Evolutionary conservation across 163 green algal species (phyloP), one percentile per base, ranked within the genome.

Genomic region (Coccomyxa subellipsoidea): DNA sequence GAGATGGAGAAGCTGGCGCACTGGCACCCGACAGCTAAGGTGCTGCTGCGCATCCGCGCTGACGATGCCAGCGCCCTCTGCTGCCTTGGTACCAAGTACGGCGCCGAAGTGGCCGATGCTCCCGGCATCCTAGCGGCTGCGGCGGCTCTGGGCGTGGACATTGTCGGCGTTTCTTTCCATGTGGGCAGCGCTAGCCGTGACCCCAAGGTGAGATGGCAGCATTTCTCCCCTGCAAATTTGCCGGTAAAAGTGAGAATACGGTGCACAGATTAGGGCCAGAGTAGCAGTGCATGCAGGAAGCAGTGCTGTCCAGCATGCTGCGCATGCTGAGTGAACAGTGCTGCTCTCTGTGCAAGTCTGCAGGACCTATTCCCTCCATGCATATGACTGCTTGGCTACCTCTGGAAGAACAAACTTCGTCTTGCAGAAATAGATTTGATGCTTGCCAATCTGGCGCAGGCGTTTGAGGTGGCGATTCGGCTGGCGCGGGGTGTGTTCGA

Each of bases 151-250:
- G 88, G 85, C n/a, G 84, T 98, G 32, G 27, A 90, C 10, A 91
- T 99, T 12, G 91, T 92, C 10, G 97, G 97, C 47, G 92, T 99
- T 0, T 94, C 92, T 35, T 99, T 99, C 92, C 97, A 99, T 90
- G 97, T 99, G 18, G 97, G 97, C 80, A 59, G 47, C 4, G 47
- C 47, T 1, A 59, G 47, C 47, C 47, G 47, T 18, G 23, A 59
- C 47, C 47, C 47, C 47, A 12, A 59, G 47, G 47, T 54, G 40
- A 54, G 40, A 10, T 8, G 8, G 8, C 40, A 54, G 40, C 8
- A 10, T 54, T 54, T n/a, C n/a, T n/a, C n/a, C n/a, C n/a, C n/a
- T n/a, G n/a, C n/a, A n/a, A n/a, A n/a, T n/a, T n/a, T n/a, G n/a
- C n/a, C n/a, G n/a, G n/a, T n/a, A n/a, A n/a, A n/a, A n/a, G n/a